Conservation (phyloP, 768 basidiomycete species). For the Megacollybia marginata region DNA sequence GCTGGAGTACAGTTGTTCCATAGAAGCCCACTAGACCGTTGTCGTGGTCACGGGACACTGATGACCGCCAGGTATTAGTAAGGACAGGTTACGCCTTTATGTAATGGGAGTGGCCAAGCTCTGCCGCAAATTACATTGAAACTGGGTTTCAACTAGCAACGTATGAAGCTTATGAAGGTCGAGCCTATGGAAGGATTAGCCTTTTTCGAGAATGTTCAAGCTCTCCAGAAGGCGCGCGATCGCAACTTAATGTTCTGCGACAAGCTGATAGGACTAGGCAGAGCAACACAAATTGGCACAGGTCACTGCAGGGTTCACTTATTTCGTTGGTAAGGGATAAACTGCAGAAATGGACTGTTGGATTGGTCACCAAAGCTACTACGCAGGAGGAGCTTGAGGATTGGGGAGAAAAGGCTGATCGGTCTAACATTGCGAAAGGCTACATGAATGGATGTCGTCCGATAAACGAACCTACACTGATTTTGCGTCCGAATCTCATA, state of each 20-base stretch:
- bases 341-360: slow-evolving; percentile 78
- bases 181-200: slow-evolving; percentile 93
- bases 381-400: slow-evolving; percentile 97
- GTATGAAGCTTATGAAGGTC: slow-evolving; percentile 89
- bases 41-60: neutral
- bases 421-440: slow-evolving; percentile 84
- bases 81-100: too few species aligned
- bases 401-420: slow-evolving; percentile 91
- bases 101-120: too few species aligned
- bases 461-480: slow-evolving; percentile 41
- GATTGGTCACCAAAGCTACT: slow-evolving; percentile 95
- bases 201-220: slow-evolving; percentile 73
- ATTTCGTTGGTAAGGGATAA: slow-evolving; percentile 87
- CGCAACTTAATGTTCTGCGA: slow-evolving; percentile 11
- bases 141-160: slow-evolving; percentile 93
- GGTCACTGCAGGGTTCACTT: slow-evolving; percentile 81
- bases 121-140: slow-evolving; percentile 78
- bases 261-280: slow-evolving; percentile 21
- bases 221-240: slow-evolving; percentile 61
- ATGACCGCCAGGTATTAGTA: too few species aligned
- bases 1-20: neutral
- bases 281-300: slow-evolving; percentile 78
- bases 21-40: neutral
- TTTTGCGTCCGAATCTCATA: slow-evolving; percentile 80
- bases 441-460: slow-evolving; percentile 97